phyloP scores from a whole-genome alignment of 2,329 filamentous ascomycete genomes.

The Ceratocystis cubensis region DNA sequence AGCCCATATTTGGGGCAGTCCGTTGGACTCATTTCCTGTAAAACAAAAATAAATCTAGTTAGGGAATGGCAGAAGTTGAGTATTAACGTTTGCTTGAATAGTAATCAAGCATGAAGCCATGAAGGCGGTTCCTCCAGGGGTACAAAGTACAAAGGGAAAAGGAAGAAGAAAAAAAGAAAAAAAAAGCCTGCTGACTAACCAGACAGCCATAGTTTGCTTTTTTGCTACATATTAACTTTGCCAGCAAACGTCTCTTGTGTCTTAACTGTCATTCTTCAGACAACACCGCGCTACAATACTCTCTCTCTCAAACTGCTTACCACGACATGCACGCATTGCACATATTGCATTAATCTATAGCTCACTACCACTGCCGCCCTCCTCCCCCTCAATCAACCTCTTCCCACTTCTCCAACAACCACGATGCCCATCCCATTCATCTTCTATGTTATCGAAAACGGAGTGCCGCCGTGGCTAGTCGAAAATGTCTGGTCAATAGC shows the following conservation, averaged over 20 bases:
- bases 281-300: neutral
- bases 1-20: conserved; percentile 23
- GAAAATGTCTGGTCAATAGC: conserved; percentile 34
- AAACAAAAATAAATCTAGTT: neutral
- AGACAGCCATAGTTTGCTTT: neutral
- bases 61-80: too few species aligned
- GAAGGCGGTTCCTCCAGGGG: neutral
- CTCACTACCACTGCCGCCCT: neutral
- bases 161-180: too few species aligned
- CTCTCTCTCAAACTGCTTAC: neutral
- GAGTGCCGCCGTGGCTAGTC: conserved; percentile 38
- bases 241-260: too few species aligned
- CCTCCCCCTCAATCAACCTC: neutral
- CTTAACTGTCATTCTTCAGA: neutral
- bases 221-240: too few species aligned
- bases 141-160: neutral
- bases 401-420: conserved; percentile 11
- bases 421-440: conserved; percentile 44
- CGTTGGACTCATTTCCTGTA: neutral
- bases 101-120: neutral
- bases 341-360: neutral
- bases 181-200: neutral
- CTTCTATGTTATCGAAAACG: conserved; percentile 35
- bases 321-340: neutral
- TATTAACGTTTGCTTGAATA: too few species aligned